phyloP scores from a whole-genome alignment of 192 early-diverging fungal species.

The Backusella tuberculispora region DNA sequence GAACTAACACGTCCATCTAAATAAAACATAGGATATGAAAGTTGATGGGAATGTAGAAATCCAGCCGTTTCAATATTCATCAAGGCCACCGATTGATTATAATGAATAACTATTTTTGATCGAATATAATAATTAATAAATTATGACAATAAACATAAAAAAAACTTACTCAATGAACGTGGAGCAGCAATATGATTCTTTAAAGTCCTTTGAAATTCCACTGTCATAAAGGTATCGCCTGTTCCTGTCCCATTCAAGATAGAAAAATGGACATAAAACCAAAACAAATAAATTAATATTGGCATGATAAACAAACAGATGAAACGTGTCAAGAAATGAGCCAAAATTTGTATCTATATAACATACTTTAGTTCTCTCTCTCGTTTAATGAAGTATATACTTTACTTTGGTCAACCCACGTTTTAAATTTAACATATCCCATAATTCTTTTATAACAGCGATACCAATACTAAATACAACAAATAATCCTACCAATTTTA shows the following conservation, averaged over 20 bases:
- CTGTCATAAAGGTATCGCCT: constrained; percentile 91
- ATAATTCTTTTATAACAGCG: constrained; percentile 85
- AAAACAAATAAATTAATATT: constrained; percentile 73
- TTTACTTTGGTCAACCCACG: constrained; percentile 68
- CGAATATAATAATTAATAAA: no score
- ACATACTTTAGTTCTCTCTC: not conserved
- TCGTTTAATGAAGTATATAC: not conserved
- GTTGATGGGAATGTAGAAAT: constrained; percentile 80
- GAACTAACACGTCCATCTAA: constrained; percentile 88
- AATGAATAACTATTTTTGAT: constrained; percentile 66
- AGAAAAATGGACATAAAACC: constrained; percentile 93
- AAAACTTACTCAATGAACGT: constrained; percentile 52
- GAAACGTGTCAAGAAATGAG: constrained; percentile 87
- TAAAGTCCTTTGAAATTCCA: constrained; percentile 84
- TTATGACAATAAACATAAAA: not conserved
- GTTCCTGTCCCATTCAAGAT: constrained; percentile 80
- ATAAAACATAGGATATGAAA: constrained; percentile 86
- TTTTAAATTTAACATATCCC: constrained; percentile 84
- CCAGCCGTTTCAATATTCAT: constrained; percentile 74
- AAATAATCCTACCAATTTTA: constrained; percentile 96
- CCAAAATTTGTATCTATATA: constrained; percentile 59
- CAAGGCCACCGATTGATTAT: constrained; percentile 77
- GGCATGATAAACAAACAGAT: constrained; percentile 85
- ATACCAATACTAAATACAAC: constrained; percentile 81
- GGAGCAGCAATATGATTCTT: constrained; percentile 71